These are phyloP conservation scores for Hypoxylon sp. DNA, from an alignment of 2,329 filamentous ascomycete genomes.

Conservation along the genomic window DNA sequence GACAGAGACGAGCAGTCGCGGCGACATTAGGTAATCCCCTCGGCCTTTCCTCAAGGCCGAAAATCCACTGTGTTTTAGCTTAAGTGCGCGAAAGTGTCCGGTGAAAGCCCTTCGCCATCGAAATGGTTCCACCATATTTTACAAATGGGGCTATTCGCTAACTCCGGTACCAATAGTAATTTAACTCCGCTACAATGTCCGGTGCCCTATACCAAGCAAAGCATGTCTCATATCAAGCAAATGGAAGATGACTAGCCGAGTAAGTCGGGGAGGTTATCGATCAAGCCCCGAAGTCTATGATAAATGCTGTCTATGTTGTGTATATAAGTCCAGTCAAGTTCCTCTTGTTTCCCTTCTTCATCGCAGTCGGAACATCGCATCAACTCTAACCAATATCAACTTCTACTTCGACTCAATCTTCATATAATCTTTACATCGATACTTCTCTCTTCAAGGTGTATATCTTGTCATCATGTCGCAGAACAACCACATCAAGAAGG, in stretches of 20 bases:
- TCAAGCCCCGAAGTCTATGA: too few species aligned
- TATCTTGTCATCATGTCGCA: conserved; percentile 29
- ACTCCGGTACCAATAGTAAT: neutral
- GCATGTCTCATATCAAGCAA: neutral
- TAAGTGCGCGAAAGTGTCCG: neutral
- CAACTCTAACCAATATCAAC: neutral
- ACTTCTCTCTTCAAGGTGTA: neutral
- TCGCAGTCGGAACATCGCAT: neutral
- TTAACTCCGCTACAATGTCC: conserved; percentile 29
- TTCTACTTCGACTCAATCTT: neutral
- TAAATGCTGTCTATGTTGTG: neutral
- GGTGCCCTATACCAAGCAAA: neutral
- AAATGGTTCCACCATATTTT: neutral
- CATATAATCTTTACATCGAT: neutral
- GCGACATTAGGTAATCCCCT: neutral
- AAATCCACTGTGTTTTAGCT: neutral
- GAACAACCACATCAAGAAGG: conserved; percentile 59
- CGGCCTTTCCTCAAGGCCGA: conserved; percentile 20
- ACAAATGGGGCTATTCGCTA: conserved; percentile 17
- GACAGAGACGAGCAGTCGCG: neutral
- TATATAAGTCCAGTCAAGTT: conserved; percentile 23
- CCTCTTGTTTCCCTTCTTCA: conserved; percentile 11
- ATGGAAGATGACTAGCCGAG: neutral
- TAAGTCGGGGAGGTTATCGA: conserved; percentile 2
- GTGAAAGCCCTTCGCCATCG: neutral